Evolutionary conservation across 2,329 filamentous ascomycete species (phyloP).

Genomic region (Aspergillus sp.): DNA sequence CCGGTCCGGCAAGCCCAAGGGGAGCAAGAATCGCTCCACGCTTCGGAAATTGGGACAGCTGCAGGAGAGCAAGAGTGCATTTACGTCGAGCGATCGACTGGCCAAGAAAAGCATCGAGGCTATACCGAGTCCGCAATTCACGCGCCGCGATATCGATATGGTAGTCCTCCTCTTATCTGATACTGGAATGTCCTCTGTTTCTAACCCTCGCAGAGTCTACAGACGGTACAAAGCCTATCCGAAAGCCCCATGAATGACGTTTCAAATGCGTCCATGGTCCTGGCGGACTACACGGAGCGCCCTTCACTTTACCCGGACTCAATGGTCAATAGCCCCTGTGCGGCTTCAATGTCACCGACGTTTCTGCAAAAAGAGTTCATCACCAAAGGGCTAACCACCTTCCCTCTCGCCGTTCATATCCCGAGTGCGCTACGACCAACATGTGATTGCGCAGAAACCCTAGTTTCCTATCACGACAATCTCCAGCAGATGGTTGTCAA

Average conservation of each 20-base stretch:
- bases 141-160: conserved; percentile 5
- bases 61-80: conserved; percentile 29
- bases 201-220: conserved; percentile 2
- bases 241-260: conserved; percentile 26
- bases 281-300: conserved; percentile 14
- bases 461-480: conserved; percentile 31
- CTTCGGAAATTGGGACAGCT: conserved; percentile 37
- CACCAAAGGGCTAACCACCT: conserved; percentile 26
- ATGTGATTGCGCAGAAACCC: conserved; percentile 33
- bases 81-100: conserved; percentile 4
- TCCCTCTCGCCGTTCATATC: conserved; percentile 28
- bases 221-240: conserved; percentile 18
- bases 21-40: conserved; percentile 40
- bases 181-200: background rate
- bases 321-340: conserved; percentile 18
- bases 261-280: conserved; percentile 9
- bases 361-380: conserved; percentile 31
- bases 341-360: conserved; percentile 31
- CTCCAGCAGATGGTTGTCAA: conserved; percentile 30
- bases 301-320: conserved; percentile 11
- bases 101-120: conserved; percentile 2
- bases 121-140: conserved; percentile 4
- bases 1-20: conserved; percentile 41
- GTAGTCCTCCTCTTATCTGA: background rate
- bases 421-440: conserved; percentile 21